A percentile compares a stretch with the other conserved stretches of the same genome.
Conservation (phyloP, 1,284 basidiomycete species). For the Ganoderma sinense region DNA sequence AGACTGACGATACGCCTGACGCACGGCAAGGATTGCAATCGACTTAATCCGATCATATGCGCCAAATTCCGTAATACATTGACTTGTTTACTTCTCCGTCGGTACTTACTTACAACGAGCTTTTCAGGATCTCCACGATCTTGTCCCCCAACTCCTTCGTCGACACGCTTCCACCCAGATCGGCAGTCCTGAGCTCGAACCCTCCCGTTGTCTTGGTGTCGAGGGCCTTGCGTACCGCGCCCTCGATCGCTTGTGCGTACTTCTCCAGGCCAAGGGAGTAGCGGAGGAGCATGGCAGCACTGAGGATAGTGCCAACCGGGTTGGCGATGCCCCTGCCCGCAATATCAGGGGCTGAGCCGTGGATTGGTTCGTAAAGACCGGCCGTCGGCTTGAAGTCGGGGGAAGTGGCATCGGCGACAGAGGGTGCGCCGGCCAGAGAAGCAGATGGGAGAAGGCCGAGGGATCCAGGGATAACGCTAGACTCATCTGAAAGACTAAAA, state of each 20-base stretch:
- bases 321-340: constrained; percentile 96
- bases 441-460: constrained; percentile 96
- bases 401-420: constrained; percentile 60
- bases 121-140: constrained; percentile 81
- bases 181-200: constrained; percentile 83
- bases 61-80: constrained; percentile 10
- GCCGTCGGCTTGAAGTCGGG: constrained; percentile 76
- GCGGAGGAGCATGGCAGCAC: constrained; percentile 92
- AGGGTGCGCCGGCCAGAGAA: constrained; percentile 92
- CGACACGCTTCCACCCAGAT: constrained; percentile 83
- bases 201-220: constrained; percentile 82
- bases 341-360: constrained; percentile 96
- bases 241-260: constrained; percentile 87
- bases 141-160: constrained; percentile 88
- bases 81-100: constrained; percentile 19
- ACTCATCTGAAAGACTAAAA: constrained; percentile 90
- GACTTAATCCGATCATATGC: background rate
- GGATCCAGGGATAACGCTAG: constrained; percentile 97
- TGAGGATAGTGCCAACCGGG: constrained; percentile 97
- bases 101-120: constrained; percentile 53
- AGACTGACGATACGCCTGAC: background rate
- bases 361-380: constrained; percentile 97
- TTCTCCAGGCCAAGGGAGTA: constrained; percentile 92
- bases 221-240: constrained; percentile 88
- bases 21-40: background rate